A percentile compares a stretch with the other conserved stretches of the same genome.
Conservation (phyloP, 2,329 filamentous ascomycete genomes). For the Akanthomyces lecanii region DNA sequence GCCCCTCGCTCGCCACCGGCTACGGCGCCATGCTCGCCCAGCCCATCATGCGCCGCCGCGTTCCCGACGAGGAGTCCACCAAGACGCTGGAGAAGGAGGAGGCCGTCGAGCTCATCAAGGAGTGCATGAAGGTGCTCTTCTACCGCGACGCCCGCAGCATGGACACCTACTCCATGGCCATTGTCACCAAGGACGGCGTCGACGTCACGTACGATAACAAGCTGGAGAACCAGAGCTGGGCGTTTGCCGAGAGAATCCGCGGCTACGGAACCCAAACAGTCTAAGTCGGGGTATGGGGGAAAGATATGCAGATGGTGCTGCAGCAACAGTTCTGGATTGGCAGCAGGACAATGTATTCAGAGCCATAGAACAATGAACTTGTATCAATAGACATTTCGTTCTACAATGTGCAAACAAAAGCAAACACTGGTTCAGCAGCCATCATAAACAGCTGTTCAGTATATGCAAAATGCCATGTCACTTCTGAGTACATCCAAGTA, state of each 20-base stretch:
- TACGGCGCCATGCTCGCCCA: slow-evolving; percentile 91
- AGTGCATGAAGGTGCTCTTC: slow-evolving; percentile 98
- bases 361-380: slow-evolving; percentile 8
- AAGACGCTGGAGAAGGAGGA: slow-evolving; percentile 68
- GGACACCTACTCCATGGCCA: slow-evolving; percentile 85
- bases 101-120: slow-evolving; percentile 75
- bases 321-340: not conserved
- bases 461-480: not conserved
- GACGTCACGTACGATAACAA: slow-evolving; percentile 79
- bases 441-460: not conserved
- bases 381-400: slow-evolving; percentile 14
- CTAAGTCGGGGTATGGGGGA: slow-evolving; percentile 27
- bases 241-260: slow-evolving; percentile 89
- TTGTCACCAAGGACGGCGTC: slow-evolving; percentile 85
- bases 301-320: too few species aligned
- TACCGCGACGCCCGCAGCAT: slow-evolving; percentile 93
- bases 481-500: not conserved
- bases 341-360: not conserved
- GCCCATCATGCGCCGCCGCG: slow-evolving; percentile 79
- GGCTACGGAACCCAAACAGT: slow-evolving; percentile 87
- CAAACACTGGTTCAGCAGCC: not conserved
- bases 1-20: slow-evolving; percentile 85
- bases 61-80: slow-evolving; percentile 78
- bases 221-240: slow-evolving; percentile 95
- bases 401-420: not conserved